Conservation (phyloP, 2,329 filamentous ascomycete species). For the Cucurbitaria berberidis region DNA sequence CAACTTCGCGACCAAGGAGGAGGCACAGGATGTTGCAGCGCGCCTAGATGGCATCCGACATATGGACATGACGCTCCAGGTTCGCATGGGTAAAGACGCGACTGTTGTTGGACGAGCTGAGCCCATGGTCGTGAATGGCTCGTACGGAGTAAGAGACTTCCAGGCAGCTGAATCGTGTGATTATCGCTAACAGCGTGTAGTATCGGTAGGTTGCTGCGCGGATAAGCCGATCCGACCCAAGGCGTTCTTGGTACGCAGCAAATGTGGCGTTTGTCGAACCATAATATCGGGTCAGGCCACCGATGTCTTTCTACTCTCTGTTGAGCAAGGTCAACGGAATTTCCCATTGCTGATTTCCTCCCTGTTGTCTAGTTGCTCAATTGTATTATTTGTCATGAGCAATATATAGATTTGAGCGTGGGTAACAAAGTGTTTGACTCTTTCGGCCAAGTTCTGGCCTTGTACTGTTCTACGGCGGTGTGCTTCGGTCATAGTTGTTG, state of each 20-base stretch:
- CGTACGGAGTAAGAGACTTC: slow-evolving; percentile 22
- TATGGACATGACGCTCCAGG: slow-evolving; percentile 40
- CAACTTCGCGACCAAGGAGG: slow-evolving; percentile 36
- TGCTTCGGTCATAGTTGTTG: not conserved
- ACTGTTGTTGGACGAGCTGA: slow-evolving; percentile 41
- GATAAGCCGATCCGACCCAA: not conserved
- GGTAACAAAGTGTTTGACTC: not conserved
- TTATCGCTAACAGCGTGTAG: slow-evolving; percentile 19
- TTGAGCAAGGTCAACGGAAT: too few species aligned
- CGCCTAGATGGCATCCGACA: slow-evolving; percentile 35
- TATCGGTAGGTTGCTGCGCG: slow-evolving; percentile 5
- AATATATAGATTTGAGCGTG: not conserved
- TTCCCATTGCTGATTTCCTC: too few species aligned
- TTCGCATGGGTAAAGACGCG: slow-evolving; percentile 44
- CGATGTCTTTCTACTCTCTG: not conserved
- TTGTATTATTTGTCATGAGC: too few species aligned
- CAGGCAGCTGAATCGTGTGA: not conserved
- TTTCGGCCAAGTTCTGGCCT: not conserved
- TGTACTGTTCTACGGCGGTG: too few species aligned
- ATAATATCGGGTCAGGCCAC: not conserved
- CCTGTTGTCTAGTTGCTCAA: too few species aligned
- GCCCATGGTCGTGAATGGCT: slow-evolving; percentile 41
- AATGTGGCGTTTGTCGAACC: not conserved
- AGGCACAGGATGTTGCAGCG: slow-evolving; percentile 38
- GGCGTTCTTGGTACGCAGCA: not conserved